Percentiles rank a stretch among this genome's conserved stretches.
Evolutionary conservation across 345 rosid species (phyloP).

Genomic region (Syzygium aqueum): DNA sequence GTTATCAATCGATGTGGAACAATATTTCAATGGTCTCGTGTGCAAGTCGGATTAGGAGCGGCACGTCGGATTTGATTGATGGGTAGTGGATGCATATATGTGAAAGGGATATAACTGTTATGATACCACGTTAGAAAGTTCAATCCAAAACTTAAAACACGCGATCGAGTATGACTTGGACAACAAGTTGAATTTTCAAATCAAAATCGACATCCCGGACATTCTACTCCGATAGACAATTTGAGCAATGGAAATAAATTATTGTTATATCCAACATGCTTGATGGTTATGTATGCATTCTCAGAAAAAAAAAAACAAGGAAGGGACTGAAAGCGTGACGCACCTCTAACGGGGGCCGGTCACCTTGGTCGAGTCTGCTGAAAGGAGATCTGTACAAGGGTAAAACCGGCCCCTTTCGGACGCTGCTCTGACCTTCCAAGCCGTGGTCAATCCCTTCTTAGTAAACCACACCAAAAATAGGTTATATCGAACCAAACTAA

Average conservation of each 20-base stretch:
- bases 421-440: not conserved
- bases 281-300: not conserved
- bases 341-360: not conserved
- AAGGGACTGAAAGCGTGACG: not conserved
- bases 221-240: not conserved
- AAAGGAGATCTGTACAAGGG: not conserved
- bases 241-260: not conserved
- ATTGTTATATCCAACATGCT: not conserved
- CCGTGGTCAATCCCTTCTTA: not conserved
- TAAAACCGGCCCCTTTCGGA: not conserved
- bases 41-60: not conserved
- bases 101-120: not conserved
- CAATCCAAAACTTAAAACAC: not conserved
- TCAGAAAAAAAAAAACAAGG: not conserved
- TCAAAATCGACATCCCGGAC: not conserved
- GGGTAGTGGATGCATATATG: too few species aligned
- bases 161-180: not conserved
- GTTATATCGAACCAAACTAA: not conserved
- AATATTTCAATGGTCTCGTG: not conserved
- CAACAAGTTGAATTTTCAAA: not conserved
- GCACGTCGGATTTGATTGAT: too few species aligned
- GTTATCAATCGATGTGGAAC: not conserved
- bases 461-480: not conserved
- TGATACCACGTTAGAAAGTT: not conserved
- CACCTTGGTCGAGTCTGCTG: not conserved